Percentiles rank a stretch among this genome's conserved stretches.
phyloP scores from a whole-genome alignment of 176 grass and related monocot species.

The Areca catechu region DNA sequence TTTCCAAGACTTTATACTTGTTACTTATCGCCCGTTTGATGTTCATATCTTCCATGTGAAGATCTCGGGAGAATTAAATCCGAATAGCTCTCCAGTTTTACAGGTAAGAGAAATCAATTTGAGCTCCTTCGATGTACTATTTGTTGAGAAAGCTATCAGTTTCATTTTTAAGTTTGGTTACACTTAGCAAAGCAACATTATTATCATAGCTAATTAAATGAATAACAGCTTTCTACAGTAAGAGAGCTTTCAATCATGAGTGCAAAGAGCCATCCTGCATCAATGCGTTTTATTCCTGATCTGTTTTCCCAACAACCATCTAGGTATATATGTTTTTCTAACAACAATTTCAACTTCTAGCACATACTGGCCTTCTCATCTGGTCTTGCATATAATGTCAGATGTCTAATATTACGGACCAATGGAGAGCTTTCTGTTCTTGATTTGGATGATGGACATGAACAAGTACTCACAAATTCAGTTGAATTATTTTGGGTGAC shows the following conservation, averaged over 20 bases:
- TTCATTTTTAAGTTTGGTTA: no score
- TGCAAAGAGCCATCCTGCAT: slow-evolving; percentile 80
- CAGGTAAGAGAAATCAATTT: slow-evolving; percentile 33
- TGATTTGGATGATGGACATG: slow-evolving; percentile 92
- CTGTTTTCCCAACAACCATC: background rate
- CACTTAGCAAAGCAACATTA: no score
- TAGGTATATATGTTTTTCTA: slow-evolving; percentile 28
- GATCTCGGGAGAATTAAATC: slow-evolving; percentile 74
- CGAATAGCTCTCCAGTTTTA: slow-evolving; percentile 69
- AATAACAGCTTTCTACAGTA: slow-evolving; percentile 80
- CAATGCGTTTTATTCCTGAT: slow-evolving; percentile 88
- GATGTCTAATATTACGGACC: slow-evolving; percentile 85
- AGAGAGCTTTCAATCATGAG: slow-evolving; percentile 98
- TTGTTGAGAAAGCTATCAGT: no score
- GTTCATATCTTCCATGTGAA: slow-evolving; percentile 96
- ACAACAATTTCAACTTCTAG: slow-evolving; percentile 31
- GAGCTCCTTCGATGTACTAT: no score
- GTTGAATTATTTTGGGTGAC: slow-evolving; percentile 96
- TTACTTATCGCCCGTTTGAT: slow-evolving; percentile 98
- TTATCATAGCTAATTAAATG: slow-evolving; percentile 8
- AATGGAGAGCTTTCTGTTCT: slow-evolving; percentile 94
- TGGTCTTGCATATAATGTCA: slow-evolving; percentile 32
- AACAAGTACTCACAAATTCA: slow-evolving; percentile 79
- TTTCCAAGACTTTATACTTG: slow-evolving; percentile 84
- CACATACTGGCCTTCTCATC: slow-evolving; percentile 22